Conservation (phyloP, 2,329 filamentous ascomycete genomes). For the Ophiostoma novo-ulmi region DNA sequence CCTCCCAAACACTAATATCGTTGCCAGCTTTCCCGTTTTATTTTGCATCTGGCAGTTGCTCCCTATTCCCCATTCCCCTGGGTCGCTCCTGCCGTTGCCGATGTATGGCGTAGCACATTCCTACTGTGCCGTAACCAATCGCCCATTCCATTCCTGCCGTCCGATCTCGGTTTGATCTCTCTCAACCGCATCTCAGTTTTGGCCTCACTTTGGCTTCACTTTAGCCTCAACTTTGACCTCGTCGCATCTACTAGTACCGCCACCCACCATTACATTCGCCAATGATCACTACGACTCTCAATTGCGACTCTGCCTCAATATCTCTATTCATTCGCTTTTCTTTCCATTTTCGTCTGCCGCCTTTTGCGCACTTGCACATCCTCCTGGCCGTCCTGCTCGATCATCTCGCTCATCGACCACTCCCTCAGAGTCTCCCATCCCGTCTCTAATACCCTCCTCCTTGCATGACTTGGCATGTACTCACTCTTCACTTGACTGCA, state of each 20-base stretch:
- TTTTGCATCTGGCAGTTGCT: background rate
- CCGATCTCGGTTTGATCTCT: background rate
- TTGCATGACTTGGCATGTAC: background rate
- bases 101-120: background rate
- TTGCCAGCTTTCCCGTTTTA: background rate
- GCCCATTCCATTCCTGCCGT: background rate
- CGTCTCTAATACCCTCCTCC: background rate
- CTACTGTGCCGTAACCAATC: background rate
- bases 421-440: background rate
- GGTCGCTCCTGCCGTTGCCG: constrained; percentile 11
- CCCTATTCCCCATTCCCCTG: background rate
- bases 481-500: background rate
- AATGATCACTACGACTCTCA: background rate
- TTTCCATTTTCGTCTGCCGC: too few species aligned
- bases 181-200: background rate
- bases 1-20: background rate
- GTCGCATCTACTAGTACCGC: background rate
- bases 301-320: background rate
- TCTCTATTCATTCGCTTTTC: background rate
- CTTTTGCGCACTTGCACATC: background rate
- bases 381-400: background rate
- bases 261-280: background rate
- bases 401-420: background rate
- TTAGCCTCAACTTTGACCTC: background rate
- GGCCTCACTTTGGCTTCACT: background rate